Evolutionary conservation across 352 stramenopile species (phyloP), one percentile per base, ranked within the genome.

Genomic region (Pythium grandisporangium): DNA sequence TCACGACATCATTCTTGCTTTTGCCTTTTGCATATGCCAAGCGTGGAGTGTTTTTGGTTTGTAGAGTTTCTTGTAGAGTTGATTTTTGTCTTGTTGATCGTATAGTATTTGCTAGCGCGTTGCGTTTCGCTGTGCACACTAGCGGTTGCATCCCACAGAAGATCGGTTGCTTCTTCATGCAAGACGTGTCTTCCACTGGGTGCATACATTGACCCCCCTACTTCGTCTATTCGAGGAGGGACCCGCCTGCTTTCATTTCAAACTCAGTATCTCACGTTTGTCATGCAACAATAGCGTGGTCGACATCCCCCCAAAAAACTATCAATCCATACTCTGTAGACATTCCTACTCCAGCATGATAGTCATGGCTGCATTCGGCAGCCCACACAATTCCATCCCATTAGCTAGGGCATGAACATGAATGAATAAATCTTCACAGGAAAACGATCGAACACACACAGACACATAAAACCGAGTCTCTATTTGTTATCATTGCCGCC

Each of bases 71-170:
- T n/a, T n/a, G n/a, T n/a, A n/a, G n/a, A n/a, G n/a, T n/a, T n/a
- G n/a, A n/a, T n/a, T n/a, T n/a, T n/a, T n/a, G n/a, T n/a, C n/a
- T n/a, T n/a, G n/a, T n/a, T n/a, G n/a, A n/a, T n/a, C n/a, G n/a
- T n/a, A n/a, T n/a, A n/a, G n/a, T n/a, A n/a, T n/a, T n/a, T n/a
- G n/a, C n/a, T n/a, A n/a, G n/a, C n/a, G n/a, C n/a, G n/a, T n/a
- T n/a, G n/a, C n/a, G n/a, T n/a, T n/a, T n/a, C n/a, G n/a, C n/a
- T n/a, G n/a, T n/a, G n/a, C n/a, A n/a, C n/a, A n/a, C n/a, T n/a
- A n/a, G n/a, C n/a, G n/a, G n/a, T n/a, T n/a, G 63, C 66, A 70
- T 61, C 63, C 60, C 66, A 79, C 66, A 79, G 66, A 79, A 66
- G 63, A 66, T 62, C 60, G 49, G 55, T 41, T 17, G 42, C 32